Conservation (phyloP, 768 basidiomycete species). For the Lactifluus echinatus region DNA sequence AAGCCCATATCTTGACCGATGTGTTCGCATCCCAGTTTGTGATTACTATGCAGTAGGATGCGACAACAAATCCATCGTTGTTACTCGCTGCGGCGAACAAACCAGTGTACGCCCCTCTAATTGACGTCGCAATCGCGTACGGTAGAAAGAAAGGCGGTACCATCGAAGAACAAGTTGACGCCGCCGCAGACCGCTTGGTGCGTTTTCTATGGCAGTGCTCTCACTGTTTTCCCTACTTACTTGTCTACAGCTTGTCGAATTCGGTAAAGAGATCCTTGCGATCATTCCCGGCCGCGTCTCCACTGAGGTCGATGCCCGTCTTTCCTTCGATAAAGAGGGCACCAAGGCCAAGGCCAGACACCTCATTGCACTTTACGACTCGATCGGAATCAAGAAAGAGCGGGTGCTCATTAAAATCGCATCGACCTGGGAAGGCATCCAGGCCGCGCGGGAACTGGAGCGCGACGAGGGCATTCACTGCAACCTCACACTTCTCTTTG, state of each 20-base stretch:
- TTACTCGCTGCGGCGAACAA: slow-evolving; percentile 93
- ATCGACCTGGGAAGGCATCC: slow-evolving; percentile 99
- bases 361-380: slow-evolving; percentile 90
- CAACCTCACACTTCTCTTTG: slow-evolving; percentile 98
- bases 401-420: slow-evolving; percentile 99
- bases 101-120: slow-evolving; percentile 71
- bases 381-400: slow-evolving; percentile 88
- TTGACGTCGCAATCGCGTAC: slow-evolving; percentile 63
- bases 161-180: slow-evolving; percentile 64
- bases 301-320: slow-evolving; percentile 95
- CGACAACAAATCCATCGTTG: slow-evolving; percentile 95
- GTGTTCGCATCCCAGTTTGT: neutral
- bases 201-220: slow-evolving; percentile 24
- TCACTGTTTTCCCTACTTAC: slow-evolving; percentile 1
- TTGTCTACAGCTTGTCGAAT: slow-evolving; percentile 75
- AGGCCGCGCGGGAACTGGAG: slow-evolving; percentile 95
- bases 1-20: slow-evolving; percentile 17
- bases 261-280: slow-evolving; percentile 88
- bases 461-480: slow-evolving; percentile 90
- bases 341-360: slow-evolving; percentile 88
- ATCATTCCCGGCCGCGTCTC: slow-evolving; percentile 99
- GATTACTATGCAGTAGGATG: slow-evolving; percentile 50
- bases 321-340: slow-evolving; percentile 91
- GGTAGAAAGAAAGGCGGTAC: slow-evolving; percentile 77
- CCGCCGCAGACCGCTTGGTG: slow-evolving; percentile 85